Conservation (phyloP, 202 grass and related monocot genomes). For the Tripidium arundinaceum region DNA sequence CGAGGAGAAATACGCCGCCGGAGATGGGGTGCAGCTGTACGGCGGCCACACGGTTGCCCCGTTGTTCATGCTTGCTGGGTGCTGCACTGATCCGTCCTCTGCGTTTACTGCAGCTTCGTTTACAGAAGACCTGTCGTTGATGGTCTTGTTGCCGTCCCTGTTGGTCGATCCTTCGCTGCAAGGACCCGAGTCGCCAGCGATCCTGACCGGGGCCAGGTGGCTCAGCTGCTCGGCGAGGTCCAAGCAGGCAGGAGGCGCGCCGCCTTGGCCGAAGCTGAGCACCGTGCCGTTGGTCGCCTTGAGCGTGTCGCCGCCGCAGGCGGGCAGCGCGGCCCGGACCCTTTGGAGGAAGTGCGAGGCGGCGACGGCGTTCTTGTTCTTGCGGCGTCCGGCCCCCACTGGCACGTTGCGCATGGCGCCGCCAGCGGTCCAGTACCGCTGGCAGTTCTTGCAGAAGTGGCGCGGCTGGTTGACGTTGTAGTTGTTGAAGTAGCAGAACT, state of each 20-base stretch:
- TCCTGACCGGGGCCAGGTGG: background rate
- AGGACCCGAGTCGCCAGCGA: background rate
- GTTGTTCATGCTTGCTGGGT: conserved; percentile 26
- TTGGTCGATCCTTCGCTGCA: conserved; percentile 42
- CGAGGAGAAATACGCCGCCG: conserved; percentile 33
- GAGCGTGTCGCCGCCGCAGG: conserved; percentile 23
- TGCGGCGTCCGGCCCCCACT: conserved; percentile 57
- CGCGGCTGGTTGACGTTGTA: conserved; percentile 96
- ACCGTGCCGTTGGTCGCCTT: conserved; percentile 29
- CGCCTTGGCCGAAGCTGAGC: conserved; percentile 38
- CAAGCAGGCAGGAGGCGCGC: background rate
- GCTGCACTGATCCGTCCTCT: background rate
- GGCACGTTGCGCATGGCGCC: conserved; percentile 71
- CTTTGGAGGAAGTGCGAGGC: conserved; percentile 41
- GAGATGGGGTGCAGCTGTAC: conserved; percentile 37
- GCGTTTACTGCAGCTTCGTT: background rate
- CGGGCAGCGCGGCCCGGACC: conserved; percentile 19
- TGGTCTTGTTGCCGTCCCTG: conserved; percentile 10
- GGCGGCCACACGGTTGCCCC: too few relatives aligned
- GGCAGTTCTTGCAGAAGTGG: conserved; percentile 80
- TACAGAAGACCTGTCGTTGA: background rate
- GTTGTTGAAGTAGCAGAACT: conserved; percentile 99
- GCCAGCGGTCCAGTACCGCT: conserved; percentile 72
- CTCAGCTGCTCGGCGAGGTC: conserved; percentile 8
- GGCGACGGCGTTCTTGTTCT: conserved; percentile 55